Conservation (phyloP, 2,329 filamentous ascomycete species). For the Emmonsia crescens region DNA sequence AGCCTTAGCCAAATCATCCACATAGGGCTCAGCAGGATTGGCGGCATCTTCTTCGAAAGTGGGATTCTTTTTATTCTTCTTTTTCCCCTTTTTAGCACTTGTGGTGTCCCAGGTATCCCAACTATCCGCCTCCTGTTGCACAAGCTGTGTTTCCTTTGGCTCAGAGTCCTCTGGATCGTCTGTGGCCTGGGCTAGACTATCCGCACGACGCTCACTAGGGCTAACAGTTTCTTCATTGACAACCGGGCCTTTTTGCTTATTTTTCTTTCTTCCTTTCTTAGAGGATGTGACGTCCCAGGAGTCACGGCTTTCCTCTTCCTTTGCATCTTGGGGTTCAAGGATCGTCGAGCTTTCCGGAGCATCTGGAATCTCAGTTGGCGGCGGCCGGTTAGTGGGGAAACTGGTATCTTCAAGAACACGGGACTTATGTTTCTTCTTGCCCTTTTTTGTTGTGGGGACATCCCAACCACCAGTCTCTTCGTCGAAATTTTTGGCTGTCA, state of each 20-base stretch:
- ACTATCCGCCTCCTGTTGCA: neutral
- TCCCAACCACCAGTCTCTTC: neutral
- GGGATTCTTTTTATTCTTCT: neutral
- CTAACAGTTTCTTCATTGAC: neutral
- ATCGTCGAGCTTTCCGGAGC: neutral
- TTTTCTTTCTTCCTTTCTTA: conserved; percentile 3
- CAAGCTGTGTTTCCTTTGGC: neutral
- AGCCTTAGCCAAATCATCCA: neutral
- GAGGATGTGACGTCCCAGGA: neutral
- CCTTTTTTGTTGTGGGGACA: conserved; percentile 1
- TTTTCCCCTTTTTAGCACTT: neutral
- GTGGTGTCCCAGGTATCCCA: neutral
- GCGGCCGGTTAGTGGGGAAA: neutral
- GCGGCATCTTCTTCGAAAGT: neutral
- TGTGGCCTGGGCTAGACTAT: neutral
- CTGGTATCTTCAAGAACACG: neutral
- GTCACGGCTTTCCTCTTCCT: neutral
- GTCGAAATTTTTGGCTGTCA: neutral
- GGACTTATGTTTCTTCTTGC: conserved; percentile 13
- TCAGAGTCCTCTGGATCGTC: neutral
- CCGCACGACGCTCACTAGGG: neutral
- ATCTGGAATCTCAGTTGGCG: neutral
- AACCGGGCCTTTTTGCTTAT: neutral
- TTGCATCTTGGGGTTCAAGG: neutral
- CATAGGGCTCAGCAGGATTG: neutral